Percentiles rank a stretch among this genome's conserved stretches.
phyloP scores from a whole-genome alignment of 2,329 filamentous ascomycete species.

The Seiridium unicorne region DNA sequence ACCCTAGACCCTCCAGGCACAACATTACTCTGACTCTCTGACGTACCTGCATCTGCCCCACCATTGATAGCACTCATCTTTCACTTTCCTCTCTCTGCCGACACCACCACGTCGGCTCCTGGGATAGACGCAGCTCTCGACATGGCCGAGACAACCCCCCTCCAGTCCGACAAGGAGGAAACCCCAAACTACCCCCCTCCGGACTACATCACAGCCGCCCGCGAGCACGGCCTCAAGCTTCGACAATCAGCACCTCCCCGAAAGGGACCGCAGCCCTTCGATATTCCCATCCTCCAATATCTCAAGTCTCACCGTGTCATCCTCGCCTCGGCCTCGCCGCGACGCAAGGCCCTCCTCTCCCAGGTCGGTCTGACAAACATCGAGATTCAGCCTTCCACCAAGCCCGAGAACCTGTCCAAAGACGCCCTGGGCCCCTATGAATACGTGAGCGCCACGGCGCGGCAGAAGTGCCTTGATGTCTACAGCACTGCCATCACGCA shows the following conservation, averaged over 20 bases:
- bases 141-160: constrained; percentile 21
- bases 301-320: constrained; percentile 80
- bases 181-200: constrained; percentile 40
- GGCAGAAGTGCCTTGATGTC: constrained; percentile 78
- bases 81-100: neutral
- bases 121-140: neutral
- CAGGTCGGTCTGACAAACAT: constrained; percentile 80
- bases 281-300: constrained; percentile 75
- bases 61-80: neutral
- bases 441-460: constrained; percentile 87
- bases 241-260: constrained; percentile 30
- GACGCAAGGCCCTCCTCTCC: constrained; percentile 76
- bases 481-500: constrained; percentile 46
- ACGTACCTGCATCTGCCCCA: constrained; percentile 13
- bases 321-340: constrained; percentile 85
- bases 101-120: neutral
- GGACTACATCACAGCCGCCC: constrained; percentile 40
- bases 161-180: constrained; percentile 12
- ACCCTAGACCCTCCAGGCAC: too few relatives aligned
- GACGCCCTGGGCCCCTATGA: constrained; percentile 72
- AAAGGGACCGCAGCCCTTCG: constrained; percentile 61
- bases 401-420: constrained; percentile 85
- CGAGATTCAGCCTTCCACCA: constrained; percentile 80
- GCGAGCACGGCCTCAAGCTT: constrained; percentile 31
- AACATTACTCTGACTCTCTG: neutral